Percentiles rank a stretch among this genome's conserved stretches.
These are phyloP conservation scores for Naganishia vishniacii DNA, from an alignment of 768 basidiomycete genomes.

Conservation along the genomic window DNA sequence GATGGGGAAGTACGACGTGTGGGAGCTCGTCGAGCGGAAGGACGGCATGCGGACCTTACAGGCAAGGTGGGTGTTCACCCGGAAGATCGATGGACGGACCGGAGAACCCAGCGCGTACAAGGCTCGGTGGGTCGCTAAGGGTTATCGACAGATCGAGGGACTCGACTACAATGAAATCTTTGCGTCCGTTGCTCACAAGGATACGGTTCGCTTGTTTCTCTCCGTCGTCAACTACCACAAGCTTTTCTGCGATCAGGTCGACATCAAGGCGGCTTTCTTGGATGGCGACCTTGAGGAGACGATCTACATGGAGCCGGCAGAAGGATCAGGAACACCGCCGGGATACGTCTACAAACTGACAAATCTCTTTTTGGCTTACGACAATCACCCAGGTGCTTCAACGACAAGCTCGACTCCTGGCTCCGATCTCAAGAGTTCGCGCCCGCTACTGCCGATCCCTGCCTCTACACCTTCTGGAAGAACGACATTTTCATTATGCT, in stretches of 20 bases:
- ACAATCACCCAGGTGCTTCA: slow-evolving; percentile 2
- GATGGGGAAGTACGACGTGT: slow-evolving; percentile 13
- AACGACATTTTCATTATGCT: slow-evolving; percentile 21
- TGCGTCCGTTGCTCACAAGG: slow-evolving; percentile 38
- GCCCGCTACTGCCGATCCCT: slow-evolving; percentile 21
- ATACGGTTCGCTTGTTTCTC: slow-evolving; percentile 42
- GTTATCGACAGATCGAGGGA: slow-evolving; percentile 51
- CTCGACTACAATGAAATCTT: slow-evolving; percentile 51
- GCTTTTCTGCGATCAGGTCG: slow-evolving; percentile 50
- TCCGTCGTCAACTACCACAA: slow-evolving; percentile 48
- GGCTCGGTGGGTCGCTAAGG: slow-evolving; percentile 51
- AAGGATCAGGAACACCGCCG: not conserved
- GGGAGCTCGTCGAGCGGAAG: not conserved
- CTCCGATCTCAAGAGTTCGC: not conserved
- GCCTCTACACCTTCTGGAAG: slow-evolving; percentile 14
- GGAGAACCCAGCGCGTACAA: slow-evolving; percentile 50
- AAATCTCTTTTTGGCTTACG: slow-evolving; percentile 1
- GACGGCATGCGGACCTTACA: not conserved
- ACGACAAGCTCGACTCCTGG: not conserved
- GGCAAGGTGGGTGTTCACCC: not conserved
- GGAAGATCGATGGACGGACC: not conserved
- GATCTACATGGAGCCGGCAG: slow-evolving; percentile 19
- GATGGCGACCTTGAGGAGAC: slow-evolving; percentile 22
- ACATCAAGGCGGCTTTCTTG: no score
- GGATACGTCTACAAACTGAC: not conserved